These are phyloP conservation scores for Butyriboletus appendiculatus DNA, from an alignment of 1,284 basidiomycete species.

Conservation along the genomic window DNA sequence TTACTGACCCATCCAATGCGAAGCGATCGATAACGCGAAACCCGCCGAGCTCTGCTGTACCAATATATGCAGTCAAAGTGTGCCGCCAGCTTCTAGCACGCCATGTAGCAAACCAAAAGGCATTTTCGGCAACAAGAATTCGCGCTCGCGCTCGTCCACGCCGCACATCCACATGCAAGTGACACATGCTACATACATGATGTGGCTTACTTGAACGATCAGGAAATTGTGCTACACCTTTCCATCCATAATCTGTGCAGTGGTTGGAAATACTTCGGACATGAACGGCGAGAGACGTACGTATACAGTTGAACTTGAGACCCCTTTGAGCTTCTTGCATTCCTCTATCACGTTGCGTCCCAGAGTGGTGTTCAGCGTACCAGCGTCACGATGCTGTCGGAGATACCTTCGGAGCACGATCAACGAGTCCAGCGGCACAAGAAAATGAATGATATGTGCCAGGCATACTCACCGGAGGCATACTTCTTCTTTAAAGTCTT, in stretches of 20 bases:
- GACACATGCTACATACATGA: neutral
- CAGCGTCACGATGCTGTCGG: conserved; percentile 52
- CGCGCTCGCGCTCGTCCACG: too few species aligned
- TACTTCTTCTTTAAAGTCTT: conserved; percentile 73
- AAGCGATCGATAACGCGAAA: neutral
- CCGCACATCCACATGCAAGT: neutral
- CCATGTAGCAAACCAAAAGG: neutral
- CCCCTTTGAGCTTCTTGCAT: conserved; percentile 64
- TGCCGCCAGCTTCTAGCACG: neutral
- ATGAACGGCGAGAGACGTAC: conserved; percentile 12
- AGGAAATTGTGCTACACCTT: conserved; percentile 18
- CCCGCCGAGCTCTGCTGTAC: neutral
- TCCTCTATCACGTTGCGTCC: conserved; percentile 60
- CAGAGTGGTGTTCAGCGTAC: conserved; percentile 46
- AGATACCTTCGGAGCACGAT: conserved; percentile 45
- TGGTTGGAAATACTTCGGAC: neutral
- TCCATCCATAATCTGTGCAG: conserved; percentile 20
- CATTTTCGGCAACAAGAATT: neutral
- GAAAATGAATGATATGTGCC: too few species aligned
- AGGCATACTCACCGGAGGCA: conserved; percentile 55
- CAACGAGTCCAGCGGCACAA: neutral
- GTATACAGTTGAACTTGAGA: conserved; percentile 36
- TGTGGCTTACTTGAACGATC: neutral
- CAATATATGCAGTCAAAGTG: neutral
- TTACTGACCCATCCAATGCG: neutral